Evolutionary conservation across 805 yeast genomes (phyloP).

Genomic region (Lipomyces anomalus): DNA sequence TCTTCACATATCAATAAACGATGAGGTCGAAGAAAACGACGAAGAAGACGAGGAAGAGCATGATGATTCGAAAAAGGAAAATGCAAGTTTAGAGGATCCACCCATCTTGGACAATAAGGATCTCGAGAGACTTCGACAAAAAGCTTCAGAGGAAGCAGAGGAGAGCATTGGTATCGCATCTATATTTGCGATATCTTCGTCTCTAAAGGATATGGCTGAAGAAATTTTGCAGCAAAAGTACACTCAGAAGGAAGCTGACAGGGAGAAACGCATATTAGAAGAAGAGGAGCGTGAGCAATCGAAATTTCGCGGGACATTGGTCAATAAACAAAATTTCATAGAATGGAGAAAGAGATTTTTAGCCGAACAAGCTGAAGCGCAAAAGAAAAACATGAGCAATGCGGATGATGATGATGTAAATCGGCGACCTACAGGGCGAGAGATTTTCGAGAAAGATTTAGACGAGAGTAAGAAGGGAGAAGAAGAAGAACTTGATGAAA

Average conservation of each 20-base stretch:
- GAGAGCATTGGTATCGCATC: slow-evolving; percentile 88
- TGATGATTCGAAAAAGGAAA: slow-evolving; percentile 48
- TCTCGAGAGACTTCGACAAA: slow-evolving; percentile 22
- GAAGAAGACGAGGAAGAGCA: slow-evolving; percentile 48
- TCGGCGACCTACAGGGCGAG: slow-evolving; percentile 77
- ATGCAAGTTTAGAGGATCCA: slow-evolving; percentile 41
- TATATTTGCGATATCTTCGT: slow-evolving; percentile 70
- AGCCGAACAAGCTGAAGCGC: slow-evolving; percentile 58
- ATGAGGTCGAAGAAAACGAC: slow-evolving; percentile 35
- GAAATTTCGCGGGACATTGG: slow-evolving; percentile 86
- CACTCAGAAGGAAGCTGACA: slow-evolving; percentile 46
- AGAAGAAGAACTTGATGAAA: slow-evolving; percentile 33
- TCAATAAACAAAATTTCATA: slow-evolving; percentile 66
- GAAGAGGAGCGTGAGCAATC: slow-evolving; percentile 80
- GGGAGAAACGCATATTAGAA: slow-evolving; percentile 53
- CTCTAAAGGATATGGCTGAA: slow-evolving; percentile 79
- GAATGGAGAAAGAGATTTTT: slow-evolving; percentile 72
- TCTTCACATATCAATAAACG: slow-evolving; percentile 39
- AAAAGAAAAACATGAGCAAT: slow-evolving; percentile 46
- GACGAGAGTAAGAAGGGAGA: slow-evolving; percentile 63
- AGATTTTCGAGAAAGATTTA: slow-evolving; percentile 84
- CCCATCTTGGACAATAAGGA: slow-evolving; percentile 34
- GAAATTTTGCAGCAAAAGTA: slow-evolving; percentile 55
- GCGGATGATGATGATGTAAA: slow-evolving; percentile 27
- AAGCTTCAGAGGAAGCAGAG: slow-evolving; percentile 44